Conservation (phyloP, 176 grass and related monocot genomes). For the Oryza meyeriana region DNA sequence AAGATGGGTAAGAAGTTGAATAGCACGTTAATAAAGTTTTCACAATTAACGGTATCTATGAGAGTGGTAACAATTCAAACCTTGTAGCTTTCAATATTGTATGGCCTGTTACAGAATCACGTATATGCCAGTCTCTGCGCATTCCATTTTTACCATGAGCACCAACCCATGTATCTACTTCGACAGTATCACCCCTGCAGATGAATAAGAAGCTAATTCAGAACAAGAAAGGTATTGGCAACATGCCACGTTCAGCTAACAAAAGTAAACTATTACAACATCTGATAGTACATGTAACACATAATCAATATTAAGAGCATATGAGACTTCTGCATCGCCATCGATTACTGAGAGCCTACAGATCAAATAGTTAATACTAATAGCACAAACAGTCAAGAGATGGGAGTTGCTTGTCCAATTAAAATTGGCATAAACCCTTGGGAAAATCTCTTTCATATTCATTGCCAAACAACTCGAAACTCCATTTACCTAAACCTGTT, state of each 20-base stretch:
- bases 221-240: neutral
- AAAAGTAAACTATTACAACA: neutral
- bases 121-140: conserved; percentile 92
- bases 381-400: conserved; percentile 21
- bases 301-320: neutral
- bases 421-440: conserved; percentile 15
- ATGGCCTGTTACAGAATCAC: conserved; percentile 63
- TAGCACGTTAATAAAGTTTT: neutral
- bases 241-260: neutral
- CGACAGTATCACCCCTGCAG: conserved; percentile 85
- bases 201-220: conserved; percentile 30
- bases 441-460: conserved; percentile 27
- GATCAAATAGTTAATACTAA: neutral
- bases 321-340: neutral
- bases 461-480: conserved; percentile 30
- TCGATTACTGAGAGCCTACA: neutral
- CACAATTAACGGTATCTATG: neutral
- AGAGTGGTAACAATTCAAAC: conserved; percentile 36
- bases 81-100: conserved; percentile 88
- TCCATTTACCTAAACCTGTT: conserved; percentile 23
- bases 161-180: conserved; percentile 92
- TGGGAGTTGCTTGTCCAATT: conserved; percentile 14
- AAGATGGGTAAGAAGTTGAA: neutral
- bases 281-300: neutral
- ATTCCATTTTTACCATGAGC: conserved; percentile 93